Evolutionary conservation across 306 rosid species (phyloP).

Genomic region (Aeschynomene evenia): DNA sequence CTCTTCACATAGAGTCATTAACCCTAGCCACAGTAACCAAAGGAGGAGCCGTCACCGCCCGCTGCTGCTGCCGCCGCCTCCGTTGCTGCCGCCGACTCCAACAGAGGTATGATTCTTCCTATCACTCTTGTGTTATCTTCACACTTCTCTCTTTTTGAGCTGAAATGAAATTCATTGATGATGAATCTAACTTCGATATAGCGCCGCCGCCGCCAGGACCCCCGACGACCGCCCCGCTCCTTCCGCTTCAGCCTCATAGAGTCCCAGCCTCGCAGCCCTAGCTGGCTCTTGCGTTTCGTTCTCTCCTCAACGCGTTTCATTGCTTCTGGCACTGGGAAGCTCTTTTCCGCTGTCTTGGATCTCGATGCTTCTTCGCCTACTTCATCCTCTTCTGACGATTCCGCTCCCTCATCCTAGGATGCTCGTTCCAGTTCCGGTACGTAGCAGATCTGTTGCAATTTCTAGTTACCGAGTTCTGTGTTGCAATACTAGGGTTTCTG

Average conservation of each 20-base stretch:
- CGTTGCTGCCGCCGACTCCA: no score
- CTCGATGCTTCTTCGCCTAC: slow-evolving; percentile 42
- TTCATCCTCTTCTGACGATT: slow-evolving; percentile 33
- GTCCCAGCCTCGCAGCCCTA: slow-evolving; percentile 64
- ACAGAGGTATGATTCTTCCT: no score
- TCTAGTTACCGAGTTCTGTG: not conserved
- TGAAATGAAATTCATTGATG: no score
- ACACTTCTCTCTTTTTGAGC: no score
- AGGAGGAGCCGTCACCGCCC: no score
- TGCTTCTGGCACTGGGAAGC: slow-evolving; percentile 76
- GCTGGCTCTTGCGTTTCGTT: slow-evolving; percentile 72
- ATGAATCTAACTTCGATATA: no score
- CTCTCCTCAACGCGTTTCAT: slow-evolving; percentile 62
- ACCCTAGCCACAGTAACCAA: no score
- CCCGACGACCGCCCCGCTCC: slow-evolving; percentile 76
- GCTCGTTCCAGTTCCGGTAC: slow-evolving; percentile 49
- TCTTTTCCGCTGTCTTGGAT: slow-evolving; percentile 57
- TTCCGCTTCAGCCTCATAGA: slow-evolving; percentile 8
- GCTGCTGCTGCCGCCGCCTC: no score
- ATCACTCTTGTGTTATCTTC: no score
- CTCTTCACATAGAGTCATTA: no score
- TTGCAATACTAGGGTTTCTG: slow-evolving; percentile 41
- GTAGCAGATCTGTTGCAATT: not conserved
- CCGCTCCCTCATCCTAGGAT: slow-evolving; percentile 47
- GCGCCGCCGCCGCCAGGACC: slow-evolving; percentile 39